Conservation (phyloP, 31 red algal genomes). For the Pterothamnion heteromorphum region DNA sequence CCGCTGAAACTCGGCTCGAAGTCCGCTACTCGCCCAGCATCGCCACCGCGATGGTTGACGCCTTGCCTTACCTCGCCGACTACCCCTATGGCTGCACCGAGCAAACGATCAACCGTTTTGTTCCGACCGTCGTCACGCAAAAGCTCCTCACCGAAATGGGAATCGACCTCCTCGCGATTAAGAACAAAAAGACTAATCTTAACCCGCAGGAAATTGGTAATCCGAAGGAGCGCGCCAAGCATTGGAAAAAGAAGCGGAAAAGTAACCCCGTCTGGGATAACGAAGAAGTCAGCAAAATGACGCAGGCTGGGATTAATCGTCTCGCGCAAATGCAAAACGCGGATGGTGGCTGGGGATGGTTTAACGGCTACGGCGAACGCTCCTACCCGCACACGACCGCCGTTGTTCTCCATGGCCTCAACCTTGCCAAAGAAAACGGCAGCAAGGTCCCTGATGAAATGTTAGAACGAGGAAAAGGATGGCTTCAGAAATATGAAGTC, state of each 20-base stretch:
- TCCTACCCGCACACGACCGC: slow-evolving; percentile 34
- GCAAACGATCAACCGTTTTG: neutral
- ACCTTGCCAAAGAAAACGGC: neutral
- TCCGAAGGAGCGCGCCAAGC: neutral
- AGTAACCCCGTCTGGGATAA: neutral
- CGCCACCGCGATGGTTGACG: neutral
- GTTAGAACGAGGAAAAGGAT: neutral
- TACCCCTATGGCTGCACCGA: slow-evolving; percentile 15
- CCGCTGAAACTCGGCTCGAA: neutral
- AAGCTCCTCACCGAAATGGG: neutral
- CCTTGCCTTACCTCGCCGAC: neutral
- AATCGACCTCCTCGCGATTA: neutral
- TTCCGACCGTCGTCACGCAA: neutral
- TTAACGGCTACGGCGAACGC: neutral
- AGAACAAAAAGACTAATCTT: neutral
- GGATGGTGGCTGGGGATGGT: slow-evolving; percentile 22
- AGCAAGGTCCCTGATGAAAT: neutral
- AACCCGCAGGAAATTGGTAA: slow-evolving; percentile 17
- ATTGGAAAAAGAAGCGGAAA: neutral
- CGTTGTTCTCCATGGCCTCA: neutral
- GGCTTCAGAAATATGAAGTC: neutral
- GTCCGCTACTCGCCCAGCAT: neutral
- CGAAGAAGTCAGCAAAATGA: slow-evolving; percentile 1
- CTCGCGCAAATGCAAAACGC: neutral
- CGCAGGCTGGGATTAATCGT: neutral